These are phyloP conservation scores for Wilcoxina mikolae DNA, from an alignment of 495 filamentous ascomycete species.

Conservation along the genomic window DNA sequence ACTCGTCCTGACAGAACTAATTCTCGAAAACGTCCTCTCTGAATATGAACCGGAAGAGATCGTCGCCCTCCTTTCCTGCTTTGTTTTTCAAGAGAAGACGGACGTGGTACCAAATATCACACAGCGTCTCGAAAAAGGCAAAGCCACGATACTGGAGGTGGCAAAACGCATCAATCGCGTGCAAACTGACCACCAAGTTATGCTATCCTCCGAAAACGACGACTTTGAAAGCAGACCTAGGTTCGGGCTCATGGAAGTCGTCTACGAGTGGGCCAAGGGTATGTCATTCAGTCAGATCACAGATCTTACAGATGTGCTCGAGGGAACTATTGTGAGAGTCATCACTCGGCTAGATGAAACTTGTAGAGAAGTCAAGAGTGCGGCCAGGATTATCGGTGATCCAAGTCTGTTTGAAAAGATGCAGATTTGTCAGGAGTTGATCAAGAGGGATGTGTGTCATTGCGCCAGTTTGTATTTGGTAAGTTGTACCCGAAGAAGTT, in stretches of 20 bases:
- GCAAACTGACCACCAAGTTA: slow-evolving; percentile 78
- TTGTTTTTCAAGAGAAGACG: slow-evolving; percentile 98
- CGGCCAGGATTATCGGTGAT: slow-evolving; percentile 91
- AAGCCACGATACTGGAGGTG: slow-evolving; percentile 70
- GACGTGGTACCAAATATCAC: slow-evolving; percentile 72
- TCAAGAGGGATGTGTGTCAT: slow-evolving; percentile 87
- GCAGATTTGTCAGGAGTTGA: slow-evolving; percentile 89
- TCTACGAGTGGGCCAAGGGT: slow-evolving; percentile 94
- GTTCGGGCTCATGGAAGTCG: slow-evolving; percentile 90
- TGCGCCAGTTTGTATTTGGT: slow-evolving; percentile 77
- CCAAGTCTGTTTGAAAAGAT: slow-evolving; percentile 88
- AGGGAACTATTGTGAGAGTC: slow-evolving; percentile 87
- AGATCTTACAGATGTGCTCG: slow-evolving; percentile 87
- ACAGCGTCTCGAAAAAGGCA: slow-evolving; percentile 64
- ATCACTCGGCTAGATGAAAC: slow-evolving; percentile 91
- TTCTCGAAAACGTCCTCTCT: slow-evolving; percentile 89
- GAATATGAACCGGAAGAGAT: slow-evolving; percentile 95
- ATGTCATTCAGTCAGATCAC: slow-evolving; percentile 99
- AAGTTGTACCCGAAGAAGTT: no score
- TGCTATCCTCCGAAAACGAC: slow-evolving; percentile 70
- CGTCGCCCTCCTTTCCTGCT: slow-evolving; percentile 79
- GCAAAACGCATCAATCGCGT: slow-evolving; percentile 79
- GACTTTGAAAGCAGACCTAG: slow-evolving; percentile 76
- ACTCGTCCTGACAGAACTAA: slow-evolving; percentile 88
- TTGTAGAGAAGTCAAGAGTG: slow-evolving; percentile 93